Evolutionary conservation across 192 early-diverging fungal species (phyloP).

Genomic region (Phlyctochytrium planicorne): DNA sequence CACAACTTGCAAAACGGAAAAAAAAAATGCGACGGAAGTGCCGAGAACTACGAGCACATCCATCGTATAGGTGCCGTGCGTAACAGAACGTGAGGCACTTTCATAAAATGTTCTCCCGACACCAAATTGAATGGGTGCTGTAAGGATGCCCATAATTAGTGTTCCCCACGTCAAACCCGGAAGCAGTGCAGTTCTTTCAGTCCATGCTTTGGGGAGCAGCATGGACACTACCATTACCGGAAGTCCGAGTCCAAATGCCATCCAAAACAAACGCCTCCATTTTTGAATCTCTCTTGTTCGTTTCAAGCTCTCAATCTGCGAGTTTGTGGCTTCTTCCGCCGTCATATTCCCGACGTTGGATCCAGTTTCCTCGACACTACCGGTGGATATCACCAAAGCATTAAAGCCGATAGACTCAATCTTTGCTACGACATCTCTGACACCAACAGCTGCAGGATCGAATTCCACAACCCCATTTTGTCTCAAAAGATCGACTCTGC

Average conservation of each 20-base stretch:
- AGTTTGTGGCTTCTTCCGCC: constrained; percentile 59
- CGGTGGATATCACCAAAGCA: constrained; percentile 50
- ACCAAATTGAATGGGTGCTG: constrained; percentile 92
- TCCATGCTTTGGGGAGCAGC: constrained; percentile 55
- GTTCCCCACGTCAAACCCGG: constrained; percentile 67
- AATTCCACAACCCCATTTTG: constrained; percentile 75
- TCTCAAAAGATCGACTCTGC: constrained; percentile 73
- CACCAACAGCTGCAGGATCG: constrained; percentile 58
- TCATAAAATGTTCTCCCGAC: constrained; percentile 78
- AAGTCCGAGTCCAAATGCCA: constrained; percentile 69
- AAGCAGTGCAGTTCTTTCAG: constrained; percentile 19
- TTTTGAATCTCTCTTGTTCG: constrained; percentile 81
- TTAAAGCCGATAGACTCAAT: constrained; percentile 84
- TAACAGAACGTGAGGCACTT: constrained; percentile 74
- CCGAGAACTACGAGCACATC: constrained; percentile 88
- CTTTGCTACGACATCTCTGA: constrained; percentile 75
- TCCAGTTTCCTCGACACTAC: too few species aligned
- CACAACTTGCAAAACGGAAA: constrained; percentile 77
- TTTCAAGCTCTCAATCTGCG: constrained; percentile 84
- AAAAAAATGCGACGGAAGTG: constrained; percentile 81
- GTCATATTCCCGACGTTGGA: not conserved
- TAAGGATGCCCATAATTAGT: constrained; percentile 67
- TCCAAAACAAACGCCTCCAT: constrained; percentile 71
- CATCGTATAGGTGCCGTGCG: constrained; percentile 89
- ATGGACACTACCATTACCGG: constrained; percentile 82